These are phyloP conservation scores for Pichia sp. DNA, from an alignment of 1,139 yeast genomes.

Conservation along the genomic window DNA sequence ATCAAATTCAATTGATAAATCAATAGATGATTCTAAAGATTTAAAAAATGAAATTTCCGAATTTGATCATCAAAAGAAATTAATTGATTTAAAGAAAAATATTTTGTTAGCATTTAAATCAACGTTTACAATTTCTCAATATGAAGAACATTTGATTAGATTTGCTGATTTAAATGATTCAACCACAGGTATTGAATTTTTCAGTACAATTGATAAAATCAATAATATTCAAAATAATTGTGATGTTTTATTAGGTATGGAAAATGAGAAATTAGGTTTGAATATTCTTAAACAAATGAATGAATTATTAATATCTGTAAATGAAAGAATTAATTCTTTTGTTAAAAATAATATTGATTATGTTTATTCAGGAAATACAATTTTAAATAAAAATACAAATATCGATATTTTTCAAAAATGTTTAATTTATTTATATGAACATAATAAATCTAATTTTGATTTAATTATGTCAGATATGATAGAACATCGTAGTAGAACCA, in stretches of 20 bases:
- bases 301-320: constrained; percentile 44
- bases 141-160: constrained; percentile 52
- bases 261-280: constrained; percentile 65
- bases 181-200: constrained; percentile 53
- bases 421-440: constrained; percentile 25
- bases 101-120: constrained; percentile 53
- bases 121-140: constrained; percentile 63
- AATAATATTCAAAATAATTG: constrained; percentile 62
- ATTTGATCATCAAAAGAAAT: constrained; percentile 38
- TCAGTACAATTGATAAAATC: constrained; percentile 53
- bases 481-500: constrained; percentile 48
- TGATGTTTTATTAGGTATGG: constrained; percentile 58
- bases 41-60: constrained; percentile 34
- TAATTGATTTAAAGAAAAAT: constrained; percentile 45
- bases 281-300: constrained; percentile 61
- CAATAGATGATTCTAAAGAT: constrained; percentile 12
- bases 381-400: constrained; percentile 10
- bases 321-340: constrained; percentile 40
- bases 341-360: constrained; percentile 28
- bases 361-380: constrained; percentile 20
- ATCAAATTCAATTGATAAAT: constrained; percentile 28
- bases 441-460: constrained; percentile 36
- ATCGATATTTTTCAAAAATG: constrained; percentile 24
- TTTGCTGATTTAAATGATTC: constrained; percentile 33
- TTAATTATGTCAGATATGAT: constrained; percentile 53